Evolutionary conservation across 2,329 filamentous ascomycete species (phyloP).

Genomic region (Westerdykella ornata): DNA sequence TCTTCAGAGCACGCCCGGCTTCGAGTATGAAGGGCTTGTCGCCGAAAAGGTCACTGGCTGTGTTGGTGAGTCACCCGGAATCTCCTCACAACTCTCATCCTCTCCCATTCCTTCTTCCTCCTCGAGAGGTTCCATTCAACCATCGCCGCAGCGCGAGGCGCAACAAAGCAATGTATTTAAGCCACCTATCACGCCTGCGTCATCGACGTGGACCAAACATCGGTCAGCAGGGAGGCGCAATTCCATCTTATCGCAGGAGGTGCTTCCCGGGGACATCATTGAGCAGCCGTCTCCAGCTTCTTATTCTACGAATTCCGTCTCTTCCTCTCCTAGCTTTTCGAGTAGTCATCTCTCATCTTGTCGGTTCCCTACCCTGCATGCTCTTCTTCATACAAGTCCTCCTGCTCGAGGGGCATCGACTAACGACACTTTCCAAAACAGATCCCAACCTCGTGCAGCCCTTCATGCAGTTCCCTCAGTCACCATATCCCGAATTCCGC

Average conservation of each 20-base stretch:
- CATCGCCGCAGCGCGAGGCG: conserved; percentile 4
- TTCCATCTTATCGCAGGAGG: conserved; percentile 24
- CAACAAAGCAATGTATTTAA: conserved; percentile 22
- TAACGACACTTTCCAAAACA: conserved; percentile 22
- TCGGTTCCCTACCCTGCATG: conserved; percentile 32
- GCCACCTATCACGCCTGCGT: conserved; percentile 33
- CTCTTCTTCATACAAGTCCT: conserved; percentile 2
- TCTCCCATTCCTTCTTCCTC: conserved; percentile 14
- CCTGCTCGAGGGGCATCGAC: conserved; percentile 7
- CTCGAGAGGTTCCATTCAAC: conserved; percentile 9
- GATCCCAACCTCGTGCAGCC: conserved; percentile 55
- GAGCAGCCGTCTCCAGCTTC: conserved; percentile 3
- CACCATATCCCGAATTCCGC: conserved; percentile 39
- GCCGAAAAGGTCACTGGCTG: conserved; percentile 40
- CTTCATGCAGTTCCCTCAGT: conserved; percentile 39
- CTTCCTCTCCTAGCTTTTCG: conserved; percentile 15
- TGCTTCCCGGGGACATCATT: conserved; percentile 14
- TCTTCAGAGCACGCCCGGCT: conserved; percentile 53
- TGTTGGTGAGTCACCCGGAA: conserved; percentile 43
- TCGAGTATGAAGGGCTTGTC: conserved; percentile 47
- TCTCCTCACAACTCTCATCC: conserved; percentile 34
- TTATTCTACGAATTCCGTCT: conserved; percentile 12
- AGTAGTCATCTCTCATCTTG: conserved; percentile 31
- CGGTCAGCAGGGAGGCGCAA: conserved; percentile 19
- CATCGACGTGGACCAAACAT: conserved; percentile 27